Evolutionary conservation across 2,329 filamentous ascomycete species (phyloP), one percentile per base, ranked within the genome.

Genomic region (Ceratocystis papillata): DNA sequence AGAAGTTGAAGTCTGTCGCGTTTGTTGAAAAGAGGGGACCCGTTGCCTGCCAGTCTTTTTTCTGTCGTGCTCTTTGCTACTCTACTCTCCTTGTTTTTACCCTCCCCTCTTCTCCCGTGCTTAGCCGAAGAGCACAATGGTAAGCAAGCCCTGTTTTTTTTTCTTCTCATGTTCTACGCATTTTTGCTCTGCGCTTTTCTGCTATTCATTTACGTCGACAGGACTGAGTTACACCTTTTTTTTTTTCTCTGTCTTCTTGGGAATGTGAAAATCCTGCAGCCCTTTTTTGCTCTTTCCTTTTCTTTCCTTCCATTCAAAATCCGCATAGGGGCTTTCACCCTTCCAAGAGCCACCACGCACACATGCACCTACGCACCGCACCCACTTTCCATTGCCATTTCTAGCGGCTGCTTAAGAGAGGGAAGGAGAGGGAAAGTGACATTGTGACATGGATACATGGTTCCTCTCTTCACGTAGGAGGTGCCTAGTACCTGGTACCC

Each of bases 281-380:
- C 48, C 48, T 53, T 28, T 53, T 28, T 53, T 25, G 20, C 15
- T 28, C 25, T 28, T 53, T 50, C n/a, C 12, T n/a, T 30, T 17
- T 57, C 12, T 37, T 57, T 30, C 25, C 53, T 33, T 57, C 53
- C 53, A 57, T 57, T 15, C 6, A 28, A n/a, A 33, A 33, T 57
- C 10, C 20, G 5, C 12, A 22, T 57, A 30, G 22, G 25, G 8
- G 25, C 22, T 17, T 28, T 57, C 30, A 15, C 30, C 2, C 53
- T 57, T 30, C 28, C 53, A 28, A 57, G 53, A 57, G 53, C 17
- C 53, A 57, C 30, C 28, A 57, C 30, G 53, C 53, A 57, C 53
- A 28, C 28, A 30, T 28, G 55, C n/a, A 30, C 53, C 6, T 6
- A 57, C 55, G 55, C 55, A 59, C 55, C 55, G 55, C 55, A 59